Conservation (phyloP, 805 yeast genomes). For the Candida ficus region DNA sequence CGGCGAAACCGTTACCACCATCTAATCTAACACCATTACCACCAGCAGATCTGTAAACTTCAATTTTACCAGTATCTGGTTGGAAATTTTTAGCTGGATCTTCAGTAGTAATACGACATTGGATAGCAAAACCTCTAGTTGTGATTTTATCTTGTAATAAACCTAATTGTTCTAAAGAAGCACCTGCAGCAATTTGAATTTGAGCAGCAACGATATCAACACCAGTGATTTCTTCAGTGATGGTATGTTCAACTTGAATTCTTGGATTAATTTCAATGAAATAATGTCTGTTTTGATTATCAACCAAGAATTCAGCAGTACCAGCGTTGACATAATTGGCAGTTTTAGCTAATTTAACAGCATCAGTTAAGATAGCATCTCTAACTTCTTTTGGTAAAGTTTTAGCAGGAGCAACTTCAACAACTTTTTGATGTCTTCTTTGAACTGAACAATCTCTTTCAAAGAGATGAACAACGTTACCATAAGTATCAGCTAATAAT, state of each 20-base stretch:
- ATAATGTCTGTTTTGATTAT: slow-evolving; percentile 88
- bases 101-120: slow-evolving; percentile 98
- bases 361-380: slow-evolving; percentile 90
- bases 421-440: slow-evolving; percentile 98
- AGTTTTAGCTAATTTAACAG: slow-evolving; percentile 82
- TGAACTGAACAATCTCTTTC: slow-evolving; percentile 99
- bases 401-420: slow-evolving; percentile 96
- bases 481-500: slow-evolving; percentile 86
- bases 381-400: slow-evolving; percentile 78
- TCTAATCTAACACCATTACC: slow-evolving; percentile 99
- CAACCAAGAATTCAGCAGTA: slow-evolving; percentile 96
- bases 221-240: slow-evolving; percentile 98
- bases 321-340: slow-evolving; percentile 97
- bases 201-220: slow-evolving; percentile 97
- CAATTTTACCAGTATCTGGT: slow-evolving; percentile 98
- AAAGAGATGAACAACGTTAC: slow-evolving; percentile 91
- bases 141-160: slow-evolving; percentile 91
- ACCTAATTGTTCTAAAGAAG: slow-evolving; percentile 86
- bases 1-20: slow-evolving; percentile 98
- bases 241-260: slow-evolving; percentile 97
- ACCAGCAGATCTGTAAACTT: slow-evolving; percentile 96
- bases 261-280: slow-evolving; percentile 98
- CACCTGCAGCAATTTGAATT: slow-evolving; percentile 98
- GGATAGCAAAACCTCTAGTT: slow-evolving; percentile 96
- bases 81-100: slow-evolving; percentile 96